A percentile compares a stretch with the other conserved stretches of the same genome.
Conservation (phyloP, 1,284 basidiomycete genomes). For the Fistulina hepatica region DNA sequence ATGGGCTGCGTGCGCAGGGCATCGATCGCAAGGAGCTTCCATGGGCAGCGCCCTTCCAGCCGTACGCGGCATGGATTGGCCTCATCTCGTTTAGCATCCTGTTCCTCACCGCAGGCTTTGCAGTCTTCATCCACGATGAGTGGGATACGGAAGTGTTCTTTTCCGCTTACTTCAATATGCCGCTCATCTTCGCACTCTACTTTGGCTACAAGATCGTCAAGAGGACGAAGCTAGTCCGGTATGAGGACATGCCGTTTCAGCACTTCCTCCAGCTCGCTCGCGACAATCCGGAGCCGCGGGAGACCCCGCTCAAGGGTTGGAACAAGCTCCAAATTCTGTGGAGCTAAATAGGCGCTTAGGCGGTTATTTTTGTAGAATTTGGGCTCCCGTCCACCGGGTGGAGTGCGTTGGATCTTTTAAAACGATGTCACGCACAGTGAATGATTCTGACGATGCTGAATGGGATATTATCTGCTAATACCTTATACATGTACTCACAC, state of each 20-base stretch:
- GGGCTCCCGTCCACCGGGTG: too few species aligned
- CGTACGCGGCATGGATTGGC: constrained; percentile 29
- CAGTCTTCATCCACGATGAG: constrained; percentile 29
- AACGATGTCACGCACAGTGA: too few species aligned
- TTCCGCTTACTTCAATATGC: constrained; percentile 36
- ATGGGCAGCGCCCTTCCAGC: constrained; percentile 29
- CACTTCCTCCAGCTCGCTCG: constrained; percentile 7
- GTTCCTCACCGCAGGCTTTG: constrained; percentile 19
- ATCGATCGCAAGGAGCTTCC: constrained; percentile 34
- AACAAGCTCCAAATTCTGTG: constrained; percentile 5
- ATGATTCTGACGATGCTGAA: too few species aligned
- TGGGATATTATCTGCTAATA: too few species aligned
- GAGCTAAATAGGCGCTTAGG: too few species aligned
- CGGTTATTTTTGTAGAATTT: too few species aligned
- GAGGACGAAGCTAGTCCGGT: constrained; percentile 12
- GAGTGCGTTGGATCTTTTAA: too few species aligned
- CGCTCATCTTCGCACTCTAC: constrained; percentile 34
- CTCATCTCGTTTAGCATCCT: constrained; percentile 20
- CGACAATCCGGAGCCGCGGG: constrained; percentile 8
- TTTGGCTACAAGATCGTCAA: constrained; percentile 19
- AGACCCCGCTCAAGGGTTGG: constrained; percentile 5
- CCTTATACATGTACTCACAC: too few species aligned
- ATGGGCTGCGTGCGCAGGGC: constrained; percentile 36
- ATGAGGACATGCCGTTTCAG: constrained; percentile 12
- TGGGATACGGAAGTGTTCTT: constrained; percentile 25